phyloP scores from a whole-genome alignment of 2,329 filamentous ascomycete genomes.

The Pseudogymnoascus pannorum region DNA sequence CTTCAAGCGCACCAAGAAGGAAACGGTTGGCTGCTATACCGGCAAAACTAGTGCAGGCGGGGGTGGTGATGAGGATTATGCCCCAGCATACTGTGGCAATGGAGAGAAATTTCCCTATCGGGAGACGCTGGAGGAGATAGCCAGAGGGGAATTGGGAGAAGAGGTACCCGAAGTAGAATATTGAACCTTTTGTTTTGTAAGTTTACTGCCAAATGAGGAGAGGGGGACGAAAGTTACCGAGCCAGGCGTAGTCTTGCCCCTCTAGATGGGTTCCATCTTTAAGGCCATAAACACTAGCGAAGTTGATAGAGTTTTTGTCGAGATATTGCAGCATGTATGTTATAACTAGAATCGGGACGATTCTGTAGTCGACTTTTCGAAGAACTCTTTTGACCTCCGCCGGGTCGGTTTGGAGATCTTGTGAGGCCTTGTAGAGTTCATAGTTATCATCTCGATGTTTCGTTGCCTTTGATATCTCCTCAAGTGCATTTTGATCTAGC shows the following conservation, averaged over 20 bases:
- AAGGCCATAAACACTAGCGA: constrained; percentile 43
- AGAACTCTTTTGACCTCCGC: constrained; percentile 34
- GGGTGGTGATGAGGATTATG: constrained; percentile 59
- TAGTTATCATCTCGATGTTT: constrained; percentile 32
- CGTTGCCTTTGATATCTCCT: constrained; percentile 17
- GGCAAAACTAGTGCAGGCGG: constrained; percentile 53
- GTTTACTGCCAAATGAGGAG: constrained; percentile 44
- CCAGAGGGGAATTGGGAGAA: constrained; percentile 68
- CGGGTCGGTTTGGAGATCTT: constrained; percentile 21
- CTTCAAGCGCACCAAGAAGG: constrained; percentile 54
- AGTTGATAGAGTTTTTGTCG: constrained; percentile 50
- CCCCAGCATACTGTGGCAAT: constrained; percentile 59
- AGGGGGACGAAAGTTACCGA: constrained; percentile 25
- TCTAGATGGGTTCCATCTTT: constrained; percentile 39
- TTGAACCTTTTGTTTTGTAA: constrained; percentile 44
- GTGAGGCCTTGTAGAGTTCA: constrained; percentile 29
- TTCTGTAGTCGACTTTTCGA: constrained; percentile 46
- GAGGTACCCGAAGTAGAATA: constrained; percentile 77
- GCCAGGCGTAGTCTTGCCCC: constrained; percentile 46
- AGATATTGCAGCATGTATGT: constrained; percentile 56
- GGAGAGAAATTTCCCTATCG: constrained; percentile 55
- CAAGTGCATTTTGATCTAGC: not conserved
- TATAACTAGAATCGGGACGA: constrained; percentile 50
- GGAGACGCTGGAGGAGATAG: constrained; percentile 61
- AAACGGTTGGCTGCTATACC: constrained; percentile 62